Base-by-base conservation (phyloP, 257 asterid genomes). In the Rubia yunnanensis region DNA sequence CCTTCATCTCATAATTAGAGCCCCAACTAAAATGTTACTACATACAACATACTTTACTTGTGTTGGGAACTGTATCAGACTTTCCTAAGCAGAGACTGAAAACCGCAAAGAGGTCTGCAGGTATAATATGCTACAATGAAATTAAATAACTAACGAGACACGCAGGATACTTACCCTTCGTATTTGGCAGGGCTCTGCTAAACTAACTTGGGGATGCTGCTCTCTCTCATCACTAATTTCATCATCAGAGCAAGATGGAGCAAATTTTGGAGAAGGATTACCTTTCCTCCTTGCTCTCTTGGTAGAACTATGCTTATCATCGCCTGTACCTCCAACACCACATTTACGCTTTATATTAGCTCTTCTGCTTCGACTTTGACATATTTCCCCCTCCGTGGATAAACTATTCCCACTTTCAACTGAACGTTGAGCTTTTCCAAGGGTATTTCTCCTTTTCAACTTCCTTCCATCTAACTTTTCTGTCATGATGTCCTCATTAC, bases 81-180 rank as follows among this genome's bases (percentile, higher is more conserved):
- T 67, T 56, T 15, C 20, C 38, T 18, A 14, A 36, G 3, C 8
- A 31, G 30, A 39, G 57, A 36, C 15, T 24, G 1, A 24, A 24
- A 24, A 34, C 36, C 41, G 27, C 20, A 23, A 24, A 54, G 63
- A 28, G 7, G 7, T 44, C 27, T 13, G 27, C n/a, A n/a, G n/a
- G n/a, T n/a, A n/a, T n/a, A 63, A 2, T 0, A 27, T 49, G 58
- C 22, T 7, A 30, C 56, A 63, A 23, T 24, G 22, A 30, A 50
- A 10, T 26, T 8, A 17, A 41, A 17, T 2, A 27, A 32, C 34
- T 30, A 23, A 66, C 41, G 18, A 26, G 18, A 26, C 46, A 39
- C 4, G 23, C 8, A 65, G 8, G 17, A 60, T 68, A 65, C 87
- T 78, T 78, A 92, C 98, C 79, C 95, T 81, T 64, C 96, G 88